Conservation (phyloP, 2,329 filamentous ascomycete species). For the Hortaea sp. region DNA sequence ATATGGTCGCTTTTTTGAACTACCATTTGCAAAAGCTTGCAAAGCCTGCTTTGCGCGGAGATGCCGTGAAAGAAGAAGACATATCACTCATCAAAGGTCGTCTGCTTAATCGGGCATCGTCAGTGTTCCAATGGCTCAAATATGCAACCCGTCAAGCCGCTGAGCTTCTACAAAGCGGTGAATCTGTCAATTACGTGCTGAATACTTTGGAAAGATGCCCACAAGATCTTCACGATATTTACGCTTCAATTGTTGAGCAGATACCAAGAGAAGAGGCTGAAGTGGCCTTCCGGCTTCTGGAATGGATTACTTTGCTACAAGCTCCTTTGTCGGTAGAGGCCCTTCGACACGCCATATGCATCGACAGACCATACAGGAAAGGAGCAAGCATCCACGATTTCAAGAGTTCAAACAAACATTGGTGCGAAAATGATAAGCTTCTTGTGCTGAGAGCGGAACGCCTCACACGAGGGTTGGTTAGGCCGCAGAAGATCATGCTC, state of each 20-base stretch:
- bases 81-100: not conserved
- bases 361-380: not conserved
- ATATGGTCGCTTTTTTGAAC: not conserved
- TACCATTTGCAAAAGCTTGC: not conserved
- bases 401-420: not conserved
- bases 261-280: not conserved
- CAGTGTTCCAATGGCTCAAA: not conserved
- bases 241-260: not conserved
- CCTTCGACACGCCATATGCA: not conserved
- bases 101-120: not conserved
- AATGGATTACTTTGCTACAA: not conserved
- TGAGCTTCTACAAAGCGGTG: not conserved
- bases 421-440: not conserved
- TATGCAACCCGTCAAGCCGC: not conserved
- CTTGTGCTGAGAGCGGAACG: not conserved
- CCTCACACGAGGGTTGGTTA: not conserved
- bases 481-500: not conserved
- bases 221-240: not conserved
- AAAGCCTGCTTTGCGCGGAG: too few relatives aligned
- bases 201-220: not conserved
- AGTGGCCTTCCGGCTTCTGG: not conserved
- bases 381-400: not conserved
- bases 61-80: not conserved
- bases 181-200: not conserved
- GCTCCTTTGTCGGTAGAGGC: not conserved